Percentiles rank a stretch among this genome's conserved stretches.
These are phyloP conservation scores for Leccinum barrowsii DNA, from an alignment of 768 basidiomycete genomes.

Conservation along the genomic window DNA sequence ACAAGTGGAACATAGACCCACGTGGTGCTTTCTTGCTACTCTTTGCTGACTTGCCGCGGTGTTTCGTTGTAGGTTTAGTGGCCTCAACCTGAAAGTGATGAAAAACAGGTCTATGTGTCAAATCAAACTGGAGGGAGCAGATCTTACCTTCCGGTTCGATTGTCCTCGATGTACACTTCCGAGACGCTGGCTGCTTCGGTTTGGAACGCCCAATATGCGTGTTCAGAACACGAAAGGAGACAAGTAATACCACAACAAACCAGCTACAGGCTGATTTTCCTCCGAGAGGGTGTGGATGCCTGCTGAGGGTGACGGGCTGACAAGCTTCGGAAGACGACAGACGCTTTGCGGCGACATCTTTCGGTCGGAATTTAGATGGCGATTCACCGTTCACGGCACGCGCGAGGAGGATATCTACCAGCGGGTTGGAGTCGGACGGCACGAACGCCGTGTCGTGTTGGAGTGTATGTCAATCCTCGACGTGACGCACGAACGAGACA, in stretches of 20 bases:
- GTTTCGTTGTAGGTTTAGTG: constrained; percentile 14
- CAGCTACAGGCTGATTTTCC: constrained; percentile 1
- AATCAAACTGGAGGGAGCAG: not conserved
- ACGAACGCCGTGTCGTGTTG: constrained; percentile 46
- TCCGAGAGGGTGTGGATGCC: not conserved
- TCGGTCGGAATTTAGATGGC: too few species aligned
- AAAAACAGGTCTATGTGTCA: not conserved
- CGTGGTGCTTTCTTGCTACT: constrained; percentile 11
- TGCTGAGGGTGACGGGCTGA: too few species aligned
- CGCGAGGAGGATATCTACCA: constrained; percentile 52
- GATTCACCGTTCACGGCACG: constrained; percentile 45
- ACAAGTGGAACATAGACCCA: not conserved
- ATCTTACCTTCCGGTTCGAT: not conserved
- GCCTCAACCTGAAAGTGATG: not conserved
- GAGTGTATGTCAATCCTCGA: not conserved
- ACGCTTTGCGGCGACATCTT: too few species aligned
- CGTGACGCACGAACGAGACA: not conserved
- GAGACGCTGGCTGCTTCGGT: too few species aligned
- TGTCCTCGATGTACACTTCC: too few species aligned
- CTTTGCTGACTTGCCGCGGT: constrained; percentile 11
- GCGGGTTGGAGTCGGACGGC: constrained; percentile 43
- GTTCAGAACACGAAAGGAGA: not conserved
- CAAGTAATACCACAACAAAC: constrained; percentile 7
- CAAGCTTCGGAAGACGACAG: too few species aligned
- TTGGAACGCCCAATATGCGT: constrained; percentile 7